Evolutionary conservation across 148 eudicot species (phyloP), one percentile per base, ranked within the genome.

Genomic region (Chenopodium suecicum): DNA sequence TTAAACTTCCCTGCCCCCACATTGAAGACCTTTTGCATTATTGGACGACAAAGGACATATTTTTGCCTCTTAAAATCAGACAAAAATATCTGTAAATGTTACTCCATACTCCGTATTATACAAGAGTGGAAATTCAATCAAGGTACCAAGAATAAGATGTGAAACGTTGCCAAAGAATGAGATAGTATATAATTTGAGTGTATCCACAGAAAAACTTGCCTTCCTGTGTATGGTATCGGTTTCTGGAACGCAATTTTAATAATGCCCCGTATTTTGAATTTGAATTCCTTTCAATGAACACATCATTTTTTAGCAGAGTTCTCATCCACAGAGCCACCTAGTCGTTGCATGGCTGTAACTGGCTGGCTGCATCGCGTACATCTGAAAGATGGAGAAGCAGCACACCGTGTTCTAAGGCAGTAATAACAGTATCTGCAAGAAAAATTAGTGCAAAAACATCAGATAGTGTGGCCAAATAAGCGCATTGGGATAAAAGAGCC

Each of bases 361-460:
- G 97, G 97, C 82, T 96, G 94, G 63, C 73, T 90, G 83, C 99
- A 94, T 74, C 95, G 82, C 46, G 86, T 73, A 75, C 97, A 96
- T 82, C 94, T 82, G 85, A 96, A 96, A 41, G 94, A 88, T 46
- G 91, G 87, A 83, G 92, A 10, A 20, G 92, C 91, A 54, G 99
- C 90, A 82, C 98, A 91, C 58, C 97, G 84, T 60, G 99, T 94
- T 87, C 91, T 89, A 73, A 96, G 98, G 85, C 98, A 94, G 84
- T 94, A 96, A 83, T 94, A 96, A 81, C 99, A 96, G 82, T 96
- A 96, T 90, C 98, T 96, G 95, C 83, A 80, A 84, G 68, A n/a
- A n/a, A 65, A 46, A 16, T 46, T 32, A 80, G 31, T 9, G 32
- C 19, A 62, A 6, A 9, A 29, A 37, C 22, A 56, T 80, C 82